Evolutionary conservation across 2,329 filamentous ascomycete species (phyloP).

Genomic region (Aspergillus proliferans): DNA sequence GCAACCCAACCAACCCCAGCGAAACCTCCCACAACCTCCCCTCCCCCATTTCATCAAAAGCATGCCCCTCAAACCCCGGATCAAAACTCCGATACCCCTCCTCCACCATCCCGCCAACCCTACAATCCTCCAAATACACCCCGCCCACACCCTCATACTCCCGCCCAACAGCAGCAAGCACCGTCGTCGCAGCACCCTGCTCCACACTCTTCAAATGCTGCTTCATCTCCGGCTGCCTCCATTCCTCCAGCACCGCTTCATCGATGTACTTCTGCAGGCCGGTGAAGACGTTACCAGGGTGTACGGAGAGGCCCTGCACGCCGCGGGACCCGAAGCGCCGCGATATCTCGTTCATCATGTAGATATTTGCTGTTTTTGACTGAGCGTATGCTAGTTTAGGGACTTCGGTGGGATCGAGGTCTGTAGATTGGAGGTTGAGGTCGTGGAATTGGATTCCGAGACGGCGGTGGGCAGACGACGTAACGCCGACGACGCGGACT

Average conservation of each 20-base stretch:
- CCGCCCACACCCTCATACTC: constrained; percentile 27
- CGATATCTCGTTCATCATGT: constrained; percentile 46
- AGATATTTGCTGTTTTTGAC: constrained; percentile 47
- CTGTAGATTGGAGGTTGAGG: neutral
- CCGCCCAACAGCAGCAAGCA: constrained; percentile 17
- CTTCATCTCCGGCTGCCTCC: constrained; percentile 4
- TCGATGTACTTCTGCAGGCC: constrained; percentile 28
- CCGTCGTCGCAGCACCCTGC: constrained; percentile 11
- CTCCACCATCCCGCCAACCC: constrained; percentile 14
- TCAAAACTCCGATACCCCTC: constrained; percentile 30
- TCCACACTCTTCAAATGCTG: constrained; percentile 3
- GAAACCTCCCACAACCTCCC: constrained; percentile 43
- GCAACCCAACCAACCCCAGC: constrained; percentile 38
- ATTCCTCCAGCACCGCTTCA: constrained; percentile 7
- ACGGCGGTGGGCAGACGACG: constrained; percentile 39
- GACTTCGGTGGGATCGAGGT: constrained; percentile 33
- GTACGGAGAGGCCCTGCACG: constrained; percentile 40
- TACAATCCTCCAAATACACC: constrained; percentile 22
- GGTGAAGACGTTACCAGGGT: constrained; percentile 41
- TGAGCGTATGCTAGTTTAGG: constrained; percentile 40
- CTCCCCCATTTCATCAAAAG: constrained; percentile 22
- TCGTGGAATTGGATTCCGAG: neutral
- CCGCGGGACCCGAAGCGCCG: constrained; percentile 40
- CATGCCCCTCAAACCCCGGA: constrained; percentile 12
- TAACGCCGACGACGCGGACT: constrained; percentile 44